These are phyloP conservation scores for Pseudocercospora eumusae DNA, from an alignment of 2,329 filamentous ascomycete genomes.

Conservation along the genomic window DNA sequence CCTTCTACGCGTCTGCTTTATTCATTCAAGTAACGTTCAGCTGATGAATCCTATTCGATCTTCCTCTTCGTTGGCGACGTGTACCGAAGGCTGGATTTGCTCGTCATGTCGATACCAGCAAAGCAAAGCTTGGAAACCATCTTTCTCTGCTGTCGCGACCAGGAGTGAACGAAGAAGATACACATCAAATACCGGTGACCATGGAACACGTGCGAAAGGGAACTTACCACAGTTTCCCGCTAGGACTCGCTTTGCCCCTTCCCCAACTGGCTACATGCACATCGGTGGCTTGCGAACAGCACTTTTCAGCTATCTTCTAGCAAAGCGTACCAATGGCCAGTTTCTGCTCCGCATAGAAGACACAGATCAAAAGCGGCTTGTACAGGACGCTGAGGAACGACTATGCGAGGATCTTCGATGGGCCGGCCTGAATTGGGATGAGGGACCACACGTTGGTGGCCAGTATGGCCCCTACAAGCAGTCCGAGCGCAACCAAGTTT, in stretches of 20 bases:
- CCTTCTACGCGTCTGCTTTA: not conserved
- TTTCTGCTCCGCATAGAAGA: conserved; percentile 93
- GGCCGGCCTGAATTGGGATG: conserved; percentile 91
- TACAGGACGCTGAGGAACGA: conserved; percentile 74
- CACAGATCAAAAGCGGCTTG: conserved; percentile 85
- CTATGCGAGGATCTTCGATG: conserved; percentile 80
- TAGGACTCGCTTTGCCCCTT: conserved; percentile 88
- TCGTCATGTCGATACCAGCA: conserved; percentile 28
- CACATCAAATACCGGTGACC: not conserved
- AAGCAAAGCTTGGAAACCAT: conserved; percentile 1
- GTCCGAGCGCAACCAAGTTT: conserved; percentile 76
- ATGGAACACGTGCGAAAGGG: conserved; percentile 22
- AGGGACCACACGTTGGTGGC: conserved; percentile 83
- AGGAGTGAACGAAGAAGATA: not conserved
- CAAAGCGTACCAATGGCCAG: conserved; percentile 81
- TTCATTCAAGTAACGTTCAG: not conserved
- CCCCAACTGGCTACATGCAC: conserved; percentile 91
- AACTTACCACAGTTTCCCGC: conserved; percentile 60
- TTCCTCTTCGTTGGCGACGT: conserved; percentile 1
- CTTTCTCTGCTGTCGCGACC: conserved; percentile 13
- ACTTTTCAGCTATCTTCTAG: conserved; percentile 92
- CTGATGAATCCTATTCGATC: not conserved
- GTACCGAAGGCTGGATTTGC: conserved; percentile 26
- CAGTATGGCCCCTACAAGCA: conserved; percentile 84
- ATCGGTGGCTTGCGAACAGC: conserved; percentile 89